Conservation (phyloP, 2,329 filamentous ascomycete species). For the Sclerotinia nivalis region DNA sequence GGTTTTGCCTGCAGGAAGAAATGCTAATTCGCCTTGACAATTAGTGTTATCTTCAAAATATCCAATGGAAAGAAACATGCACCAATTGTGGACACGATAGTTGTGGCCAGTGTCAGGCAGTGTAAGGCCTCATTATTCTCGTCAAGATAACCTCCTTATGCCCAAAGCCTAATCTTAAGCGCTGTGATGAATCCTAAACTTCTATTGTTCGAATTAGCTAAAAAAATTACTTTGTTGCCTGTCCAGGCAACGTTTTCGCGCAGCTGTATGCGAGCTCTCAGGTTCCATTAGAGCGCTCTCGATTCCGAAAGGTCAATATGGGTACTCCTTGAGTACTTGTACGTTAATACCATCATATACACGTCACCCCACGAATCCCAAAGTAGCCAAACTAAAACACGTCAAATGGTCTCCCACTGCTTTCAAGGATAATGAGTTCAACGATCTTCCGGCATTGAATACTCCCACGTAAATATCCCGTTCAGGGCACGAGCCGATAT, state of each 20-base stretch:
- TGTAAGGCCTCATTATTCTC: conserved; percentile 15
- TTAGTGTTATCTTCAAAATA: conserved; percentile 19
- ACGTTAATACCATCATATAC: neutral
- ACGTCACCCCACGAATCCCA: neutral
- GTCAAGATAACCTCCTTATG: neutral
- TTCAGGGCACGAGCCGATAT: neutral
- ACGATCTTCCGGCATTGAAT: neutral
- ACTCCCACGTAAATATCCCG: neutral
- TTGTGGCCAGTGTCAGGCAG: conserved; percentile 18
- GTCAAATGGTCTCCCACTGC: neutral
- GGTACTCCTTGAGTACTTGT: neutral
- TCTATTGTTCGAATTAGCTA: neutral
- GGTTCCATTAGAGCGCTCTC: neutral
- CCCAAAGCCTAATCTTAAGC: neutral
- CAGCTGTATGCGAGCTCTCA: neutral
- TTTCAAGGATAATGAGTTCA: neutral
- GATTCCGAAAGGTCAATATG: neutral
- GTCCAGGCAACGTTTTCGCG: neutral
- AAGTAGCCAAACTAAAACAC: neutral
- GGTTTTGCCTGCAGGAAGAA: neutral
- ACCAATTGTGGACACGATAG: conserved; percentile 20
- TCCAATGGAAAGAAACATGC: conserved; percentile 18
- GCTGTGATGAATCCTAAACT: neutral
- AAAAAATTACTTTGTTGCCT: neutral
- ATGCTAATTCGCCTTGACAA: neutral